Base-by-base conservation (phyloP, 1,284 basidiomycete species). In the Schizophyllum amplum region DNA sequence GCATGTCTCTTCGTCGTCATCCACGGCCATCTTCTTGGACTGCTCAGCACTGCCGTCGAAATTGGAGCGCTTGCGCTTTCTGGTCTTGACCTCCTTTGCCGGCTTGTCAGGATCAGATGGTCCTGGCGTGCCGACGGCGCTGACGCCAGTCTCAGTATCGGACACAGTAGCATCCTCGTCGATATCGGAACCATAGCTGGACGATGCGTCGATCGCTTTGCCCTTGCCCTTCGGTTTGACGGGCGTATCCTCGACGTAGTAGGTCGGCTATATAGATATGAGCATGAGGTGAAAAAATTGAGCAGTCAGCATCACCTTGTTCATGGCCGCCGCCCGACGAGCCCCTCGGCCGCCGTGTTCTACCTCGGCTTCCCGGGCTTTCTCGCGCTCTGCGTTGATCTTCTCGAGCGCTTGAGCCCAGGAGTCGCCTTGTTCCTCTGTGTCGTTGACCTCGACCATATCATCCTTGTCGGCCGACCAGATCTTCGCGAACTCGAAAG, bases 401-500 rank as follows among this genome's bases (percentile, higher is more conserved):
- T 80, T 83, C 62, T 84, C 74, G 48, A 90, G 69, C 4, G 86
- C 82, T 57, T 81, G 80, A 2, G 86, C 79, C 92, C 92, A 95
- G 24, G 89, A 89, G 68, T 90, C 87, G 22, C 72, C 77, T 57
- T 82, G 79, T n/a, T n/a, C n/a, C 53, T 83, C 82, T 9, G 77
- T 75, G 33, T 86, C 84, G 21, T 72, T 75, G 26, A 90, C 70
- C 17, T 92, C 89, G 65, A 84, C 82, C 33, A 92, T 67, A 3
- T 72, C 66, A 55, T 87, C 84, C 66, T 86, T 86, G 56, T 87
- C 83, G 23, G 88, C 83, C 11, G 90, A 83, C 92, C 92, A 94
- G 50, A 95, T 80, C 67, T 93, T 93, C 3, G 92, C 91, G 66
- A 94, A 94, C 4, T 80, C 81, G 68, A 95, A 94, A 4, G 82